Percentiles rank a stretch among this genome's conserved stretches.
Conservation (phyloP, 1,139 yeast genomes). For the Keqinozyma sinolaborantium region DNA sequence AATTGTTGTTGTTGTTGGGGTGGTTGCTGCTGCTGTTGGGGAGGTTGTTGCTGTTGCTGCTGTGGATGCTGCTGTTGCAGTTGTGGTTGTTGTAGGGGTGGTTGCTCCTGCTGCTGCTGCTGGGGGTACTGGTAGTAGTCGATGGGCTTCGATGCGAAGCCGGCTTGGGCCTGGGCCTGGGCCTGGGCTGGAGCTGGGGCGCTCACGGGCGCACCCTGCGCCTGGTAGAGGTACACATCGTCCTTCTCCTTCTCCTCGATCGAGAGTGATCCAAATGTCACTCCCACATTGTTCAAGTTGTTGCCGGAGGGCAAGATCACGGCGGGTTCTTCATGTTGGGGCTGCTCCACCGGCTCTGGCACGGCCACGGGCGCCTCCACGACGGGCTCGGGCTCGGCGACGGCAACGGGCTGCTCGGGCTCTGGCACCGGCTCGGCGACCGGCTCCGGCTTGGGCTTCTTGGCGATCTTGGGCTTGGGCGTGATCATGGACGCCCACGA, state of each 20-base stretch:
- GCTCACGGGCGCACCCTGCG: slow-evolving; percentile 4
- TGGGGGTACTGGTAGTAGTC: slow-evolving; percentile 3
- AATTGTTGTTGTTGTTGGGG: slow-evolving; percentile 28
- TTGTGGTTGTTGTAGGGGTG: slow-evolving; percentile 11
- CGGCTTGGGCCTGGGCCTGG: neutral
- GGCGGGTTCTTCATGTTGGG: slow-evolving; percentile 36
- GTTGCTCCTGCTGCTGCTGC: slow-evolving; percentile 15
- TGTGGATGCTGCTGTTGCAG: slow-evolving; percentile 8
- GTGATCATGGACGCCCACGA: slow-evolving; percentile 64
- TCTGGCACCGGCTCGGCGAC: slow-evolving; percentile 4
- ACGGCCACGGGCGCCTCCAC: slow-evolving; percentile 3
- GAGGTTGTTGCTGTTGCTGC: slow-evolving; percentile 20
- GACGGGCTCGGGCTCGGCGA: slow-evolving; percentile 5
- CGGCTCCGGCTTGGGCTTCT: slow-evolving; percentile 10
- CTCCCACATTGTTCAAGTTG: slow-evolving; percentile 56
- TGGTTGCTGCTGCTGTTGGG: slow-evolving; percentile 16
- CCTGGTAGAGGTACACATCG: slow-evolving; percentile 3
- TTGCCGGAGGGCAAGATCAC: slow-evolving; percentile 64
- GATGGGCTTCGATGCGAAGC: slow-evolving; percentile 6
- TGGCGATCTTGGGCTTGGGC: slow-evolving; percentile 39
- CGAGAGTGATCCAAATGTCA: slow-evolving; percentile 66
- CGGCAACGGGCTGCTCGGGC: slow-evolving; percentile 8
- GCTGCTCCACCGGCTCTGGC: neutral
- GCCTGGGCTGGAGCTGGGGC: slow-evolving; percentile 1
- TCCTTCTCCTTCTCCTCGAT: slow-evolving; percentile 36